Evolutionary conservation across 306 rosid species (phyloP).

Genomic region (Elaeagnus macrophylla): DNA sequence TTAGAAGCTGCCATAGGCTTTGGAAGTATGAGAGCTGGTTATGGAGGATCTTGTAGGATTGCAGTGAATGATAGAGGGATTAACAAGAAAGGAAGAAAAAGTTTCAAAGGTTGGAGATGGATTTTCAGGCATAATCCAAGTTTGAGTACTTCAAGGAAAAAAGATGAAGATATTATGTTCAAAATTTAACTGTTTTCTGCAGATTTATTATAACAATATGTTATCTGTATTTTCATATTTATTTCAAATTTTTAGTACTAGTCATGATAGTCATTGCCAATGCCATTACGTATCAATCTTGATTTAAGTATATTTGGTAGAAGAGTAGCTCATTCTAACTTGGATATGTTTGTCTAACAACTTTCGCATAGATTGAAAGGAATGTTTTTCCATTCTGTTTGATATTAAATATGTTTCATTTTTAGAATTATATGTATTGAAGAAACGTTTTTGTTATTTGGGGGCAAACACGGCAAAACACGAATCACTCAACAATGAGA

Average conservation of each 20-base stretch:
- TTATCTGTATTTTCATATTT: conserved; percentile 14
- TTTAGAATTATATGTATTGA: too few relatives aligned
- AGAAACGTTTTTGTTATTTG: too few relatives aligned
- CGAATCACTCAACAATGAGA: too few relatives aligned
- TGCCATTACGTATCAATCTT: conserved; percentile 11
- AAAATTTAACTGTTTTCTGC: conserved; percentile 29
- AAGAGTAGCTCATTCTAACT: conserved; percentile 11
- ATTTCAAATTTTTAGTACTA: conserved; percentile 23
- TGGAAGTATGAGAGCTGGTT: conserved; percentile 47
- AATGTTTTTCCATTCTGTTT: neutral
- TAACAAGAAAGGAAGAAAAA: conserved; percentile 53
- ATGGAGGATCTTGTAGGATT: conserved; percentile 78
- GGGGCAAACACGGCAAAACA: too few relatives aligned
- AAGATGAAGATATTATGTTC: conserved; percentile 47
- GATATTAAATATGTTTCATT: too few relatives aligned
- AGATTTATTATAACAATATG: conserved; percentile 21
- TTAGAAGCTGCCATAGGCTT: conserved; percentile 35
- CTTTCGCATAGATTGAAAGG: neutral
- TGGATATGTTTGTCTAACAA: neutral
- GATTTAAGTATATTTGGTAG: conserved; percentile 21
- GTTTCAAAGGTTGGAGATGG: conserved; percentile 86
- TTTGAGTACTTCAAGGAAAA: conserved; percentile 52
- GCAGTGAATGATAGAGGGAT: conserved; percentile 73
- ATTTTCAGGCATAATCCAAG: conserved; percentile 63
- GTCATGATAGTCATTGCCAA: conserved; percentile 14